A percentile compares a stretch with the other conserved stretches of the same genome.
phyloP scores from a whole-genome alignment of 768 basidiomycete species.

The Paxillus involutus region DNA sequence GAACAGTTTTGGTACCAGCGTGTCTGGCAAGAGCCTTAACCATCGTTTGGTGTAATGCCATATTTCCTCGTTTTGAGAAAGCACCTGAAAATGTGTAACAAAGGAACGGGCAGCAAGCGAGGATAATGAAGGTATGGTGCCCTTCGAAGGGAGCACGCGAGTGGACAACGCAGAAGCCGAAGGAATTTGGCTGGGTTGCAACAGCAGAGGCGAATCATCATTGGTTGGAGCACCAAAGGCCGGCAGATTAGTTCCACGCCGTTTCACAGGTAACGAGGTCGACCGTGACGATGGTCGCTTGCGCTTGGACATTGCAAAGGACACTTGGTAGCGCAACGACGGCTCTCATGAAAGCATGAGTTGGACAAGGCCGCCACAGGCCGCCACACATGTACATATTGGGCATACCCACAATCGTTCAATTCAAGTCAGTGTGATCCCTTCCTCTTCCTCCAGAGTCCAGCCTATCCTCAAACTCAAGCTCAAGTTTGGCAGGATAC shows the following conservation, averaged over 20 bases:
- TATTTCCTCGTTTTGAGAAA: slow-evolving; percentile 37
- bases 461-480: neutral
- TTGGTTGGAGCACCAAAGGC: slow-evolving; percentile 46
- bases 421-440: too few species aligned
- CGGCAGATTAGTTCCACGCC: slow-evolving; percentile 11
- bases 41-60: slow-evolving; percentile 43
- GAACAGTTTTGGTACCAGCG: slow-evolving; percentile 50
- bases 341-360: too few species aligned
- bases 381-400: too few species aligned
- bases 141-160: slow-evolving; percentile 34
- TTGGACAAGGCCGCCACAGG: too few species aligned
- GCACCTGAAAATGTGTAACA: slow-evolving; percentile 39
- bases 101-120: slow-evolving; percentile 53
- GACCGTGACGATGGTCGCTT: neutral
- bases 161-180: slow-evolving; percentile 54
- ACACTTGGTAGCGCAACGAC: too few species aligned
- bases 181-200: slow-evolving; percentile 38
- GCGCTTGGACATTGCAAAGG: slow-evolving; percentile 12
- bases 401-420: too few species aligned
- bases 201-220: slow-evolving; percentile 40
- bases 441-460: neutral
- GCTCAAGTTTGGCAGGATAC: neutral
- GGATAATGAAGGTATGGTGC: slow-evolving; percentile 43
- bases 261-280: slow-evolving; percentile 10
- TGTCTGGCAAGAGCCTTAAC: slow-evolving; percentile 52